Evolutionary conservation across 139 green algal species (phyloP).

Genomic region (Haematococcus lacustris): DNA sequence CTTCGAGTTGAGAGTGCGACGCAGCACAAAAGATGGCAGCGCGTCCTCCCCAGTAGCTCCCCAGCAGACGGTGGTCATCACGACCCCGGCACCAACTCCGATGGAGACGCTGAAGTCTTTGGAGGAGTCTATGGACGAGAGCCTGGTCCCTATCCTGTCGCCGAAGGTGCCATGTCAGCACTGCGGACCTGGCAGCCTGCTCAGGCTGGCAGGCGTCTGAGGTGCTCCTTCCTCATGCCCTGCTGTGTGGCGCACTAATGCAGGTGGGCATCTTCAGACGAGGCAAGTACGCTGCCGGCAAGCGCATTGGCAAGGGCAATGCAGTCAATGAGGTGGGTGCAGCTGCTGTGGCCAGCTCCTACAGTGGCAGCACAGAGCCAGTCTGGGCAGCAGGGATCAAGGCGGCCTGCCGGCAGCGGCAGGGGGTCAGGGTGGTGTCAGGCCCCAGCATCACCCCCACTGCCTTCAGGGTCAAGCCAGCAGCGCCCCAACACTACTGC

Average conservation of each 20-base stretch:
- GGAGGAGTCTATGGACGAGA: constrained; percentile 65
- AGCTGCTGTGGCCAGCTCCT: no score
- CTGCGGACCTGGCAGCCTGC: no score
- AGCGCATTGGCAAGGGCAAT: constrained; percentile 77
- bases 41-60: constrained; percentile 10
- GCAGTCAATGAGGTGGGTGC: constrained; percentile 45
- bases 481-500: no score
- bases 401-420: no score
- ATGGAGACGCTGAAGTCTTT: constrained; percentile 18
- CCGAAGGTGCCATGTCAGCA: constrained; percentile 70
- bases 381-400: no score
- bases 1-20: constrained; percentile 66
- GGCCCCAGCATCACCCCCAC: no score
- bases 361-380: no score
- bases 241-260: no score
- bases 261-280: constrained; percentile 80
- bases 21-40: constrained; percentile 32
- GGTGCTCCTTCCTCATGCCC: no score
- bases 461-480: no score
- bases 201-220: no score
- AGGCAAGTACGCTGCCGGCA: constrained; percentile 75
- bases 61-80: background rate
- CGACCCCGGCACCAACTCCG: background rate
- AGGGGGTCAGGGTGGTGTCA: no score
- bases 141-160: constrained; percentile 53